Evolutionary conservation across 176 grass and related monocot species (phyloP).

Genomic region (barley (Hordeum vulgare)): MorexV3_pseudomolecules_assembly NC_058518.1:448065009-448065508

Average conservation of each 20-base stretch:
- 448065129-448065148: slow-evolving; percentile 54
- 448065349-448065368: slow-evolving; percentile 50
- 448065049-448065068: slow-evolving; percentile 65
- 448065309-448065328: slow-evolving; percentile 47
- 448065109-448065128: slow-evolving; percentile 76
- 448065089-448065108: slow-evolving; percentile 56
- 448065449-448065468: slow-evolving; percentile 68
- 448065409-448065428: slow-evolving; percentile 64
- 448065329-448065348: slow-evolving; percentile 64
- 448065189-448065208: slow-evolving; percentile 62
- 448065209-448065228: slow-evolving; percentile 54
- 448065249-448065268: slow-evolving; percentile 58
- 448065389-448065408: slow-evolving; percentile 41
- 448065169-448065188: slow-evolving; percentile 51
- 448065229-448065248: slow-evolving; percentile 31
- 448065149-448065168: slow-evolving; percentile 36
- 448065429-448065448: slow-evolving; percentile 74
- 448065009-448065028: slow-evolving; percentile 69
- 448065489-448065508: slow-evolving; percentile 65
- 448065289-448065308: slow-evolving; percentile 82
- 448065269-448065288: slow-evolving; percentile 74
- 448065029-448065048: slow-evolving; percentile 79
- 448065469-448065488: slow-evolving; percentile 58
- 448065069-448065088: slow-evolving; percentile 38
- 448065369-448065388: slow-evolving; percentile 18